Base-by-base conservation (phyloP, 1,139 yeast genomes). In the Saccharomyces hybrid region DNA sequence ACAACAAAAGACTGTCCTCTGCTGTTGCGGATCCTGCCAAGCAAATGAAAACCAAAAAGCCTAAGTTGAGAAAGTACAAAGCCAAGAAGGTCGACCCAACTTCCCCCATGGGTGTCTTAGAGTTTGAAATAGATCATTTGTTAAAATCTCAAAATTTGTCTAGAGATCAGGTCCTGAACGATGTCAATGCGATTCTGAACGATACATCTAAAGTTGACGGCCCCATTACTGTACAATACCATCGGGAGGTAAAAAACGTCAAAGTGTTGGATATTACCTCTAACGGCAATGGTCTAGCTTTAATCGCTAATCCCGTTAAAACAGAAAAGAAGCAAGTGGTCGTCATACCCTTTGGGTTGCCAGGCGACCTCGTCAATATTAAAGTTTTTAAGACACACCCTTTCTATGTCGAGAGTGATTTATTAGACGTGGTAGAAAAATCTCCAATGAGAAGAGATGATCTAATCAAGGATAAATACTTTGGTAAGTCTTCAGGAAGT, bases 401-500 rank as follows among this genome's bases (percentile, higher is more conserved):
- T 41, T 73, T 73, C 47, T 85, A 84, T 66, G 88, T 82, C 51
- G 95, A 88, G 63, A 77, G 88, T 5, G 97, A 91, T 65, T 73
- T 91, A 54, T 66, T 88, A 32, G 70, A 76, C 47, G 81, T 93
- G 6, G 61, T 69, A 1, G 60, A 64, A 4, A 66, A 76, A 2
- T 76, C 91, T 0, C 61, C 69, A 0, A 65, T 73, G 49, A 75
- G 90, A 59, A 73, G 88, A 58, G 81, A 88, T 59, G 66, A 69
- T 1, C 63, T 80, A 46, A 78, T 87, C 52, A 71, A 70, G 47
- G 95, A 98, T 73, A 75, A 78, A 53, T 87, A 90, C 66, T 93
- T 91, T 71, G 84, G 89, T 14, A 78, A 77, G 55, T 91, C 98
- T 65, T 82, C 87, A 0, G 99, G 99, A 5, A 91, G 98, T 69